phyloP scores from a whole-genome alignment of 139 green algal species.

The Desmodesmus armatus region DNA sequence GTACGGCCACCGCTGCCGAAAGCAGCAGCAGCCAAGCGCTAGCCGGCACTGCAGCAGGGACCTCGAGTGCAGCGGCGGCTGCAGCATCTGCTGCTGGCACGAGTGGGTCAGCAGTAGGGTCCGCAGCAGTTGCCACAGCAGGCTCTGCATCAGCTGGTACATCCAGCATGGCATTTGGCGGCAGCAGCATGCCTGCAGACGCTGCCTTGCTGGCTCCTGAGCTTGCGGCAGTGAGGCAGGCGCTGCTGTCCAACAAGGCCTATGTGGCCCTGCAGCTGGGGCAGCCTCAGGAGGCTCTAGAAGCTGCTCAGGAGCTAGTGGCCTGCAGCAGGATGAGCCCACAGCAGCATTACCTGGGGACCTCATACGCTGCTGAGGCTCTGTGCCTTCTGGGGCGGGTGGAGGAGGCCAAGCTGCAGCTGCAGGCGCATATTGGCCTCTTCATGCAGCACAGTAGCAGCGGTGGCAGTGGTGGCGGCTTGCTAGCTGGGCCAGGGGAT shows the following conservation, averaged over 20 bases:
- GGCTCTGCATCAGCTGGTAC: not conserved
- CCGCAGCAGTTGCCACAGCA: not conserved
- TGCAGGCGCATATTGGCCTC: conserved; percentile 20
- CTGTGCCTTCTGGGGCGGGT: conserved; percentile 21
- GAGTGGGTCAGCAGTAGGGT: not conserved
- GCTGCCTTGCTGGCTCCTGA: conserved; percentile 31
- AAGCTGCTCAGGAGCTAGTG: conserved; percentile 44
- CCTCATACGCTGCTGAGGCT: conserved; percentile 44
- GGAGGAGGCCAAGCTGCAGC: conserved; percentile 35
- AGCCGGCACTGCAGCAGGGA: not conserved
- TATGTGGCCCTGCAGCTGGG: conserved; percentile 51
- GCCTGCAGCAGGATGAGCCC: conserved; percentile 36
- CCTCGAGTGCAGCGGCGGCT: not conserved
- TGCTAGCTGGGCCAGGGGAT: too few relatives aligned
- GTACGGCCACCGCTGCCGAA: not conserved
- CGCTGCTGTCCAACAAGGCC: conserved; percentile 52
- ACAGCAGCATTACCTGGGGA: conserved; percentile 35
- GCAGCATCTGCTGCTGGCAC: not conserved
- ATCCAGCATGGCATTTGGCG: not conserved
- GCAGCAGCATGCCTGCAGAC: not conserved
- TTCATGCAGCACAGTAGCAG: not conserved
- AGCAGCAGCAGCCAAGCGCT: not conserved
- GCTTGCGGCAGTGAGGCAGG: conserved; percentile 38
- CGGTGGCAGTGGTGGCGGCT: not conserved
- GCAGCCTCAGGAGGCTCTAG: conserved; percentile 40